Evolutionary conservation across 2,329 filamentous ascomycete species (phyloP).

Genomic region (Calonectria leucothoes): DNA sequence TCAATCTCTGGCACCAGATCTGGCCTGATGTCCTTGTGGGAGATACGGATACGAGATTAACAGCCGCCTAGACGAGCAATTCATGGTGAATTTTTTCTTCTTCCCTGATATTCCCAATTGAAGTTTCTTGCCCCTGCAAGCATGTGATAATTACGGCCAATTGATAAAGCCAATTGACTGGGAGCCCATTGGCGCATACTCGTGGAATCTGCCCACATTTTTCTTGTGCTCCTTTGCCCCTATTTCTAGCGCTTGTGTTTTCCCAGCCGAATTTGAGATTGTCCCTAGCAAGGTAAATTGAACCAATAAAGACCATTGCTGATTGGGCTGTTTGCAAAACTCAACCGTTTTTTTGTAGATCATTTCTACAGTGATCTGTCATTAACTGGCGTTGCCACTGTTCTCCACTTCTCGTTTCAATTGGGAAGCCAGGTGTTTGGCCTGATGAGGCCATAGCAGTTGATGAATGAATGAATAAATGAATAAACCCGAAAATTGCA

Average conservation of each 20-base stretch:
- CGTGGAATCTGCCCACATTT: neutral
- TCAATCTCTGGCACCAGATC: neutral
- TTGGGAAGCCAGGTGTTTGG: neutral
- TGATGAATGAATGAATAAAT: neutral
- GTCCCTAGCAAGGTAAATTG: neutral
- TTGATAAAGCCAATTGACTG: neutral
- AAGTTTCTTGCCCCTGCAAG: neutral
- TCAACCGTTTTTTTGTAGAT: neutral
- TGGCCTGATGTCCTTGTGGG: neutral
- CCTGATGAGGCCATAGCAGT: neutral
- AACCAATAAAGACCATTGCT: neutral
- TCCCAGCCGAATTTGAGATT: neutral
- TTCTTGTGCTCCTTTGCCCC: neutral
- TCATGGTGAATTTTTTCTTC: neutral
- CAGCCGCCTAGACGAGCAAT: neutral
- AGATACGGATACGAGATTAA: constrained; percentile 20
- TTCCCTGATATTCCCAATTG: neutral
- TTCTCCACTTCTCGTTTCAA: neutral
- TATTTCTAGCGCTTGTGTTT: neutral
- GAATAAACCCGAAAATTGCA: no score
- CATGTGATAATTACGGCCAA: constrained; percentile 1
- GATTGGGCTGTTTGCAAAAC: neutral
- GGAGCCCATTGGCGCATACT: neutral
- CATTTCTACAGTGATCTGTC: neutral
- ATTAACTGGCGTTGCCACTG: neutral